Evolutionary conservation across 2,329 filamentous ascomycete genomes (phyloP), one percentile per base, ranked within the genome.

Genomic region (Diaporthe ampelina): DNA sequence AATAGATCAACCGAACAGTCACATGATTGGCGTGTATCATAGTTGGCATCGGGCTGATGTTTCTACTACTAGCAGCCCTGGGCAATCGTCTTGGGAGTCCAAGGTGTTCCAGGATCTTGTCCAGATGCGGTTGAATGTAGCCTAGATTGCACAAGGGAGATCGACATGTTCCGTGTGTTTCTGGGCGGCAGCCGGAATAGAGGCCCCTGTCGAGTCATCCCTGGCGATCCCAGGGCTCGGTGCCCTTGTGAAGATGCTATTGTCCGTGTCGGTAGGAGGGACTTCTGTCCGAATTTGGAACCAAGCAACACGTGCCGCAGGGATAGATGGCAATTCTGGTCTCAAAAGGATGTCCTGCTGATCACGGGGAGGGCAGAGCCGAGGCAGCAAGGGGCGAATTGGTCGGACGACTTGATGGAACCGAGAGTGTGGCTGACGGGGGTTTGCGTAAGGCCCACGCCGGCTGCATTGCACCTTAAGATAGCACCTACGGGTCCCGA

Each of bases 321-420:
- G 63, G 32, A 63, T 52, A n/a, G 19, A 52, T 26, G 40, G 63
- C 45, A 67, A 52, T 37, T 67, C 45, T 67, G 32, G 63, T 37
- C 29, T 40, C 29, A 52, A 67, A 37, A 52, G 29, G 63, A 19
- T 21, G 48, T 40, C 48, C 63, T 68, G 48, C 29, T 67, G 63
- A 52, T 67, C 63, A 52, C 63, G 43, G 61, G 61, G 45, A 37
- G 63, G 45, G 24, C 32, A 67, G 9, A 67, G 63, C 63, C 48
- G 63, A 68, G 63, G 63, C 63, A 68, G 48, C 63, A 68, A 54
- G 63, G 63, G 63, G 63, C 63, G 48, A 68, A 24, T 68, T 54
- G 63, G 26, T 68, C 63, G 48, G 63, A 68, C 63, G 63, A 68
- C 32, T 40, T 40, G 48, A 26, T 68, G 63, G 63, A 68, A 68